Percentiles rank a stretch among this genome's conserved stretches.
phyloP scores from a whole-genome alignment of 139 green algal species.

The Monoraphidium neglectum region DNA sequence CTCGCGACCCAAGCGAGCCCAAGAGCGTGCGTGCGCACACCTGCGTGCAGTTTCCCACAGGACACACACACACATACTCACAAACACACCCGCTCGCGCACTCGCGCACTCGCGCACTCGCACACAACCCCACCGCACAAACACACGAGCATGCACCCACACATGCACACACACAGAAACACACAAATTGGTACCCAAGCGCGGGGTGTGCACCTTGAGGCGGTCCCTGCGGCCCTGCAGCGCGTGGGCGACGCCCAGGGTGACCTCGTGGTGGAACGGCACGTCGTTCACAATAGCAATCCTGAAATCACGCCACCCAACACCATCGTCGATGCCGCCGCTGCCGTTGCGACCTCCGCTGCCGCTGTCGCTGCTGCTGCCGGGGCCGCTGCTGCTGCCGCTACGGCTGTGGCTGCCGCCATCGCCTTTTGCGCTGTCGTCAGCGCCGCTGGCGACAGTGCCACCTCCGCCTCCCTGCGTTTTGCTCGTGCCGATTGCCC shows the following conservation, averaged over 20 bases:
- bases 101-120: no score
- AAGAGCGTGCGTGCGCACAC: neutral
- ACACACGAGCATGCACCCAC: neutral
- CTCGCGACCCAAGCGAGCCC: no score
- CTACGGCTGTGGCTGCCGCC: no score
- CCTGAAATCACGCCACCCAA: neutral
- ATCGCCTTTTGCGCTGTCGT: no score
- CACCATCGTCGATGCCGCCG: no score
- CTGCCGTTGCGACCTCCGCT: no score
- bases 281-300: conserved; percentile 33
- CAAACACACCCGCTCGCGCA: no score
- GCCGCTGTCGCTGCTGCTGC: no score
- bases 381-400: no score
- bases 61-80: neutral
- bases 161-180: neutral
- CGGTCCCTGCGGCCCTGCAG: conserved; percentile 19
- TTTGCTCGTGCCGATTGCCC: no score
- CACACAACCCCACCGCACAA: neutral
- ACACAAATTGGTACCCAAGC: neutral
- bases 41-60: neutral
- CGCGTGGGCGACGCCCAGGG: conserved; percentile 19
- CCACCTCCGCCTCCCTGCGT: no score
- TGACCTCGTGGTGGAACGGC: conserved; percentile 29
- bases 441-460: no score
- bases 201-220: conserved; percentile 2